phyloP scores from a whole-genome alignment of 257 asterid species.

The Plectranthus barbatus region DNA sequence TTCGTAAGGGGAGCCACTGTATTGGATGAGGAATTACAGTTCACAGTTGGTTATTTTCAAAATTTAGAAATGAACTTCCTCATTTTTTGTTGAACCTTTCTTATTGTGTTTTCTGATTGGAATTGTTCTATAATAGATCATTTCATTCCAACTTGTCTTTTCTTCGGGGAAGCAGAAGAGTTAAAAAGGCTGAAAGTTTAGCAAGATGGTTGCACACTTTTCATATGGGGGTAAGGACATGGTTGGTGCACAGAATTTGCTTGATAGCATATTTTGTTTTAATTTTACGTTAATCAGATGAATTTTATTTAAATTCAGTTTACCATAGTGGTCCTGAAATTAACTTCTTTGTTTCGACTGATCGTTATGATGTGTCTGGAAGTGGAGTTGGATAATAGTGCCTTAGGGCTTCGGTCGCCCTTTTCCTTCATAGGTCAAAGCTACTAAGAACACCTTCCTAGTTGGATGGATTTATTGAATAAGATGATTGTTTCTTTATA shows the following conservation, averaged over 20 bases:
- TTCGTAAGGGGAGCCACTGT: not conserved
- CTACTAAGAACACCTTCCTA: not conserved
- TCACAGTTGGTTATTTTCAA: slow-evolving; percentile 6
- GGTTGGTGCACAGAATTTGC: slow-evolving; percentile 33
- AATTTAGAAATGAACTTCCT: not conserved
- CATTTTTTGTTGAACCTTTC: not conserved
- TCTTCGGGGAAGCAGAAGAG: slow-evolving; percentile 47
- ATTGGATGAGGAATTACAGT: not conserved
- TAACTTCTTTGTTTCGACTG: not conserved
- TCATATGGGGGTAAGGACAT: slow-evolving; percentile 41
- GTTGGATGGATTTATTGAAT: not conserved
- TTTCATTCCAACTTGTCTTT: slow-evolving; percentile 34
- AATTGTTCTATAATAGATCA: slow-evolving; percentile 43
- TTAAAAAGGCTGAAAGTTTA: slow-evolving; percentile 40
- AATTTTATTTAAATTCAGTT: not conserved
- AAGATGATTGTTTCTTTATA: not conserved
- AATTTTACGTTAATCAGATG: not conserved
- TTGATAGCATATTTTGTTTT: slow-evolving; percentile 3
- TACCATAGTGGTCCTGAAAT: not conserved
- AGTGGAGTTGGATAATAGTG: not conserved
- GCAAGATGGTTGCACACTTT: slow-evolving; percentile 40
- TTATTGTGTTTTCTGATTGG: slow-evolving; percentile 39
- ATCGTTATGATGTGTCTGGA: not conserved
- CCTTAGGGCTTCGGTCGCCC: not conserved
- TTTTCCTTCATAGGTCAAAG: not conserved